phyloP scores from a whole-genome alignment of 345 rosid species.

The Citrus sp. region DNA sequence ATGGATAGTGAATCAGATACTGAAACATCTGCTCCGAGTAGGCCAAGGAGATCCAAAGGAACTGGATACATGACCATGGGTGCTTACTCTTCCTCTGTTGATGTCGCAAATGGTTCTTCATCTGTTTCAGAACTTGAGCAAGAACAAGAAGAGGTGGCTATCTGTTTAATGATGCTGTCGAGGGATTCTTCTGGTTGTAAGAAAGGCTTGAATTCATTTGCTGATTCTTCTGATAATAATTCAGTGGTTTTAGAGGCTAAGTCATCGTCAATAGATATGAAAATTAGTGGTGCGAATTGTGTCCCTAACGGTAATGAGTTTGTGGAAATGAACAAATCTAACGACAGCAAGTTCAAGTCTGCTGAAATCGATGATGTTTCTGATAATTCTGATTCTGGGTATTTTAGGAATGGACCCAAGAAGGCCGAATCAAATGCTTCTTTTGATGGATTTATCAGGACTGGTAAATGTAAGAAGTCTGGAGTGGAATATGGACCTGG shows the following conservation, averaged over 20 bases:
- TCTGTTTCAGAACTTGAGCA: slow-evolving; percentile 66
- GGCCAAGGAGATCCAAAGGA: slow-evolving; percentile 62
- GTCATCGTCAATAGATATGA: slow-evolving; percentile 50
- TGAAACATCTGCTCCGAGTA: slow-evolving; percentile 60
- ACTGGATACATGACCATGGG: slow-evolving; percentile 38
- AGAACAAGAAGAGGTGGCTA: slow-evolving; percentile 76
- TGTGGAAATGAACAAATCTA: slow-evolving; percentile 28
- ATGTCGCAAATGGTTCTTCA: slow-evolving; percentile 39
- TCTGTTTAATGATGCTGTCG: slow-evolving; percentile 81
- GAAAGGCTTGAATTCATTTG: slow-evolving; percentile 50
- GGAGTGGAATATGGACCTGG: slow-evolving; percentile 34
- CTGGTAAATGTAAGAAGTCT: slow-evolving; percentile 34
- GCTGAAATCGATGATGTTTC: slow-evolving; percentile 32
- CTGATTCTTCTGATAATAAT: slow-evolving; percentile 68
- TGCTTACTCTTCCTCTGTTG: slow-evolving; percentile 32
- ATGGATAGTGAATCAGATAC: slow-evolving; percentile 68
- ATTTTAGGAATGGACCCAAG: slow-evolving; percentile 63
- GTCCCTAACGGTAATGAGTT: slow-evolving; percentile 27
- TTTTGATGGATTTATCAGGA: slow-evolving; percentile 40
- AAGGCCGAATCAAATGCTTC: slow-evolving; percentile 51
- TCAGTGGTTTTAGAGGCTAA: slow-evolving; percentile 66
- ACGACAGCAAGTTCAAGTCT: slow-evolving; percentile 27
- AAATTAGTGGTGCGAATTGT: slow-evolving; percentile 33
- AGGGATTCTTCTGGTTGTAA: slow-evolving; percentile 61
- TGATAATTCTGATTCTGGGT: slow-evolving; percentile 71